Base-by-base conservation (phyloP, 2,329 filamentous ascomycete genomes). In the Aspergillus pseudonomiae region DNA sequence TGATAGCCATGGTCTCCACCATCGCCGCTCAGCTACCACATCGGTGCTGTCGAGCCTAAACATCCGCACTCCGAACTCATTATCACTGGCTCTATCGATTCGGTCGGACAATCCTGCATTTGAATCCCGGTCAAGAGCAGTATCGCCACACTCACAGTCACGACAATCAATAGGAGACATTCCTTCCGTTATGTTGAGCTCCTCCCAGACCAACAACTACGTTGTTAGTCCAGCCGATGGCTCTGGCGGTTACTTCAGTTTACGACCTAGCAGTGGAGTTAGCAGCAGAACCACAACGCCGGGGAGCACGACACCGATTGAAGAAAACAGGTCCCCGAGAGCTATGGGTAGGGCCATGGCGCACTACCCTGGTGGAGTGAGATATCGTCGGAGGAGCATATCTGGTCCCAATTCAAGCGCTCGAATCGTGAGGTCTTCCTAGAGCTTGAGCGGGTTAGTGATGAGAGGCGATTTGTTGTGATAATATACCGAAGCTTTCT, bases 1-100 rank as follows among this genome's bases (percentile, higher is more conserved):
- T n/a, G 46, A 55, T 2, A 34, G 32, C 1, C 36, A 48, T n/a
- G 56, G 62, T 3, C 68, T 68, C 46, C 70, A 77, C 54, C 75
- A 78, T 60, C 72, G 70, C 32, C 73, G 75, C 21, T 76, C 76
- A 10, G 73, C 73, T 39, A 78, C 76, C 3, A 77, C 75, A 3
- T 75, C 75, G 3, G 66, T 70, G 3, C 54, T 77, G 5, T 64
- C 71, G 6, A 68, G 63, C 4, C 57, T 63, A 11, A 56, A 65
- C 16, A 62, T 62, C 2, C 59, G 53, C 6, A 65, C 60, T 16
- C 61, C 65, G 19, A 48, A 43, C 39, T 64, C 65, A 1, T 63
- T 68, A 32, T 69, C 65, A 12, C 43, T 70, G 1, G 61, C 67
- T 9, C 46, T 68, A 9, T 71, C 69, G 36, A 66, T 63, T 16